A percentile compares a stretch with the other conserved stretches of the same genome.
These are phyloP conservation scores for Fusarium succisae DNA, from an alignment of 2,329 filamentous ascomycete genomes.

Conservation along the genomic window DNA sequence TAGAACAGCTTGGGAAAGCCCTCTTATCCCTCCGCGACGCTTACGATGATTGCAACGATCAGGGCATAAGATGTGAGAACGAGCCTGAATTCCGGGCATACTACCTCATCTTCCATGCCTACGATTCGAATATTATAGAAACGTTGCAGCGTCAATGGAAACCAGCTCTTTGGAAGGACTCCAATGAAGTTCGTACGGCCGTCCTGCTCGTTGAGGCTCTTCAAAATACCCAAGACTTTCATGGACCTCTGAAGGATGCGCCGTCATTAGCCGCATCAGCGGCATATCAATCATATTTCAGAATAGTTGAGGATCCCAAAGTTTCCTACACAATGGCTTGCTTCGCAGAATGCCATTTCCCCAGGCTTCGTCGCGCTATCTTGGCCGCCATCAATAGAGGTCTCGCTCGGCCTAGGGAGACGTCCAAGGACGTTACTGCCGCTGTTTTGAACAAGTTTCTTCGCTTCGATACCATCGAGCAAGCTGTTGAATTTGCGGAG, in stretches of 20 bases:
- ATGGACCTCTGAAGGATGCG: slow-evolving; percentile 64
- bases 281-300: slow-evolving; percentile 65
- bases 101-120: slow-evolving; percentile 69
- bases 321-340: slow-evolving; percentile 77
- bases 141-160: slow-evolving; percentile 67
- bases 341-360: slow-evolving; percentile 74
- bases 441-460: slow-evolving; percentile 64
- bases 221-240: slow-evolving; percentile 66
- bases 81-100: slow-evolving; percentile 74
- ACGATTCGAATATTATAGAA: slow-evolving; percentile 65
- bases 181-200: slow-evolving; percentile 69
- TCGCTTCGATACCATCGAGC: slow-evolving; percentile 73
- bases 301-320: slow-evolving; percentile 63
- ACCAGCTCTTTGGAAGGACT: slow-evolving; percentile 61
- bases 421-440: slow-evolving; percentile 69
- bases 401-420: slow-evolving; percentile 65
- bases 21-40: slow-evolving; percentile 72
- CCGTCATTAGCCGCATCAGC: slow-evolving; percentile 60
- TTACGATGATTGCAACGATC: slow-evolving; percentile 72
- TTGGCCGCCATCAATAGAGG: slow-evolving; percentile 64
- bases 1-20: slow-evolving; percentile 73
- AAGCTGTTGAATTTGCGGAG: slow-evolving; percentile 72
- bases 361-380: slow-evolving; percentile 66
- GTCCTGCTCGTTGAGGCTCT: slow-evolving; percentile 68
- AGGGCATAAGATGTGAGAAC: slow-evolving; percentile 66